phyloP scores from a whole-genome alignment of 257 asterid genomes.

The Solanum virginianum region DNA sequence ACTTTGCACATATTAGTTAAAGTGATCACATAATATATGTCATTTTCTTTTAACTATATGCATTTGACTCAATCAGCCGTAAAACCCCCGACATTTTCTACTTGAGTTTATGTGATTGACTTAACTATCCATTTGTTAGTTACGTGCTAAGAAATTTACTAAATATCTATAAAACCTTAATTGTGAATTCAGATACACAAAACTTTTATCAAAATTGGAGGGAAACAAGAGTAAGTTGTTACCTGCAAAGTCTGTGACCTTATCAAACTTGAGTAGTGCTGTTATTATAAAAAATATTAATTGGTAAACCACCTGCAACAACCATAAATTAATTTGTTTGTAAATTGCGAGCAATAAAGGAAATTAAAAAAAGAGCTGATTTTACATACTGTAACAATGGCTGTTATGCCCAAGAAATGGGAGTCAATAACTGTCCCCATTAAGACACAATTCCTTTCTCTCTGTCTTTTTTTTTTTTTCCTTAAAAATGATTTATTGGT shows the following conservation, averaged over 20 bases:
- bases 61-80: background rate
- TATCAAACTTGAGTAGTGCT: constrained; percentile 79
- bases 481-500: background rate
- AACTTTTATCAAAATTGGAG: background rate
- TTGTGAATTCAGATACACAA: background rate
- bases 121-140: no score
- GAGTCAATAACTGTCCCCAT: constrained; percentile 88
- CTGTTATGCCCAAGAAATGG: constrained; percentile 84
- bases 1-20: background rate
- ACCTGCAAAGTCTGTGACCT: constrained; percentile 97
- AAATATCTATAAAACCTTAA: no score
- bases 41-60: background rate
- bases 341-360: background rate
- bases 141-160: no score
- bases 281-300: constrained; percentile 72
- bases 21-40: background rate
- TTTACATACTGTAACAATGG: constrained; percentile 69
- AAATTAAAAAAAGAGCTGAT: background rate
- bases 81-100: background rate
- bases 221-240: background rate
- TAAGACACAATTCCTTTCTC: background rate
- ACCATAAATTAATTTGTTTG: background rate
- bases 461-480: background rate
- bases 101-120: no score
- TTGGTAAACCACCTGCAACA: constrained; percentile 79